A percentile compares a stretch with the other conserved stretches of the same genome.
Evolutionary conservation across 768 basidiomycete genomes (phyloP).

Genomic region (Galerina marginata): DNA sequence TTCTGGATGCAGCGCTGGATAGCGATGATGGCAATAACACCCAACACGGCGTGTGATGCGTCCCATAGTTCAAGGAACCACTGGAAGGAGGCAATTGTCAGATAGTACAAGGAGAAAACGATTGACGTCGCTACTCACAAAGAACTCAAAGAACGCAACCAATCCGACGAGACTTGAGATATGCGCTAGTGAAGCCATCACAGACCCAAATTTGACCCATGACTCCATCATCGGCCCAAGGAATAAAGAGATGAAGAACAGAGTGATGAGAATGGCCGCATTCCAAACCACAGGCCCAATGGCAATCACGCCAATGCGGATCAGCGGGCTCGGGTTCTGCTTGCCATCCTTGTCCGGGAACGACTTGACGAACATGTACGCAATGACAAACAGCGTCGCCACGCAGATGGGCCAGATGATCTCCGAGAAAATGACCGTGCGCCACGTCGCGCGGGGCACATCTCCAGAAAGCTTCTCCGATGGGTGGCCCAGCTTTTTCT

Average conservation of each 20-base stretch:
- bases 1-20: slow-evolving; percentile 95
- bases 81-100: slow-evolving; percentile 40
- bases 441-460: slow-evolving; percentile 90
- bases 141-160: slow-evolving; percentile 93
- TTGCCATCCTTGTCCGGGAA: slow-evolving; percentile 73
- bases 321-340: slow-evolving; percentile 78
- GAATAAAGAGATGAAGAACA: slow-evolving; percentile 94
- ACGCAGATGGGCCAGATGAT: slow-evolving; percentile 80
- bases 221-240: slow-evolving; percentile 87
- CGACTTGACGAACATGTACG: slow-evolving; percentile 93
- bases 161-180: slow-evolving; percentile 79
- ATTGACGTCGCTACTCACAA: slow-evolving; percentile 62
- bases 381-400: slow-evolving; percentile 79
- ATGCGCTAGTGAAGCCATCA: slow-evolving; percentile 94
- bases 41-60: slow-evolving; percentile 94
- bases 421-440: slow-evolving; percentile 81
- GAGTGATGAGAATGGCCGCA: slow-evolving; percentile 78
- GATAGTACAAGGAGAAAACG: slow-evolving; percentile 5
- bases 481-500: slow-evolving; percentile 97
- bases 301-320: slow-evolving; percentile 88
- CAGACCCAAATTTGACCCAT: slow-evolving; percentile 87
- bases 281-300: slow-evolving; percentile 97
- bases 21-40: slow-evolving; percentile 86
- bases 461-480: slow-evolving; percentile 97
- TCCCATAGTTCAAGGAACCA: slow-evolving; percentile 99